Percentiles rank a stretch among this genome's conserved stretches.
Evolutionary conservation across 495 filamentous ascomycete genomes (phyloP).

Genomic region (Barbatosphaeria neglecta): DNA sequence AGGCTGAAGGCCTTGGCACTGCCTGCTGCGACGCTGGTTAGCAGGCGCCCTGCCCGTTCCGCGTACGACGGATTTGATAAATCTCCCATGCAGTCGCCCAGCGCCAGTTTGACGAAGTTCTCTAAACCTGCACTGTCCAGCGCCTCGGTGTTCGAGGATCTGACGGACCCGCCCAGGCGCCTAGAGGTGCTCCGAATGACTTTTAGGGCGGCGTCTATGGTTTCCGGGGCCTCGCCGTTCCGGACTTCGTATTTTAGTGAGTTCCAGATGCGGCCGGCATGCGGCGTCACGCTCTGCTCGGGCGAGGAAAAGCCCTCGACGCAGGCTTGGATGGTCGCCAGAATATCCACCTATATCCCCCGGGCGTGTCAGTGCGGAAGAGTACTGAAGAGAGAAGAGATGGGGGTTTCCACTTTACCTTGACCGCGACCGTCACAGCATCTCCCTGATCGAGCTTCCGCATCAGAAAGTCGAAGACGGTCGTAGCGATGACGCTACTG

Average conservation of each 20-base stretch:
- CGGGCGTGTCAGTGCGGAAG: too few species aligned
- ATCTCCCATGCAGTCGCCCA: slow-evolving; percentile 31
- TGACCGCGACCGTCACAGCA: slow-evolving; percentile 36
- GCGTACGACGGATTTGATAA: slow-evolving; percentile 32
- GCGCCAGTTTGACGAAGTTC: slow-evolving; percentile 23
- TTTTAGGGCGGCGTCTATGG: slow-evolving; percentile 32
- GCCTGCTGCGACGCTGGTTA: slow-evolving; percentile 29
- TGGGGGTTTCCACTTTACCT: too few species aligned
- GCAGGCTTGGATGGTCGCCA: slow-evolving; percentile 36
- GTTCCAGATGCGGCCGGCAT: slow-evolving; percentile 36
- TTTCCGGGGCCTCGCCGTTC: slow-evolving; percentile 41
- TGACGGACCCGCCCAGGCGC: not conserved
- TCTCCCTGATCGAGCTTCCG: slow-evolving; percentile 40
- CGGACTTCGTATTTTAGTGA: slow-evolving; percentile 47
- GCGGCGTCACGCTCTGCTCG: slow-evolving; percentile 25
- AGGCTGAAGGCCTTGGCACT: slow-evolving; percentile 18
- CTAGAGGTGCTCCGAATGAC: slow-evolving; percentile 30
- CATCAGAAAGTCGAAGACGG: slow-evolving; percentile 32
- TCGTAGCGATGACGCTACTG: slow-evolving; percentile 23
- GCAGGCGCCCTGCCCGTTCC: slow-evolving; percentile 30
- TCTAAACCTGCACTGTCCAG: slow-evolving; percentile 20
- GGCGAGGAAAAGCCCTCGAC: slow-evolving; percentile 27
- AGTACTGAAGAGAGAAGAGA: too few species aligned
- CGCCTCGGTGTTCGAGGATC: slow-evolving; percentile 26
- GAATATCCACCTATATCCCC: slow-evolving; percentile 38